Conservation (phyloP, 2,329 filamentous ascomycete species). For the Penicillium sp. region DNA sequence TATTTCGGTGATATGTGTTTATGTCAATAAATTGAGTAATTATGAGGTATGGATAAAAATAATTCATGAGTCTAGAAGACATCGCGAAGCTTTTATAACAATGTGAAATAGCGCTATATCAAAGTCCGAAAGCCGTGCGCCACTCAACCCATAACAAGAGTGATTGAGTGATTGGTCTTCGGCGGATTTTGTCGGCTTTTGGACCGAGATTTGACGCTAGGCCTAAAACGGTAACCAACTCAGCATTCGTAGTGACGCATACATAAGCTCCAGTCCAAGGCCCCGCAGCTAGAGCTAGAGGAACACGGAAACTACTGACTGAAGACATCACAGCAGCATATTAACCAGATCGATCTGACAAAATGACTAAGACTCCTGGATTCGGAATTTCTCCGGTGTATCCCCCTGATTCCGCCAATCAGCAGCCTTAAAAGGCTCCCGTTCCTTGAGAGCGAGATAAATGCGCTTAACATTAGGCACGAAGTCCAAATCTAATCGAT, state of each 20-base stretch:
- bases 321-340: background rate
- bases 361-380: too few relatives aligned
- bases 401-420: too few relatives aligned
- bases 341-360: too few relatives aligned
- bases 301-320: too few relatives aligned
- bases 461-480: too few relatives aligned
- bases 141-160: background rate
- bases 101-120: background rate
- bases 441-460: too few relatives aligned
- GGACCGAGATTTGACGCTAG: background rate
- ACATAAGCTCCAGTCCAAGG: too few relatives aligned
- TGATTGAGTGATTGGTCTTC: background rate
- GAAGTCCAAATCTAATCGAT: too few relatives aligned
- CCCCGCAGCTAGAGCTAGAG: too few relatives aligned
- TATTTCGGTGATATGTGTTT: background rate
- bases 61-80: background rate
- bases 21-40: conserved; percentile 3
- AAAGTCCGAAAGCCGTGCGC: background rate
- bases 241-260: too few relatives aligned
- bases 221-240: background rate
- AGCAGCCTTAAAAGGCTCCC: too few relatives aligned
- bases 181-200: background rate
- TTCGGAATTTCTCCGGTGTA: too few relatives aligned
- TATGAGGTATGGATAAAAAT: background rate
- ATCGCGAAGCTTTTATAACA: background rate